Percentiles rank a stretch among this genome's conserved stretches.
Conservation (phyloP, 805 yeast genomes). For the Candida sakaeoensis region DNA sequence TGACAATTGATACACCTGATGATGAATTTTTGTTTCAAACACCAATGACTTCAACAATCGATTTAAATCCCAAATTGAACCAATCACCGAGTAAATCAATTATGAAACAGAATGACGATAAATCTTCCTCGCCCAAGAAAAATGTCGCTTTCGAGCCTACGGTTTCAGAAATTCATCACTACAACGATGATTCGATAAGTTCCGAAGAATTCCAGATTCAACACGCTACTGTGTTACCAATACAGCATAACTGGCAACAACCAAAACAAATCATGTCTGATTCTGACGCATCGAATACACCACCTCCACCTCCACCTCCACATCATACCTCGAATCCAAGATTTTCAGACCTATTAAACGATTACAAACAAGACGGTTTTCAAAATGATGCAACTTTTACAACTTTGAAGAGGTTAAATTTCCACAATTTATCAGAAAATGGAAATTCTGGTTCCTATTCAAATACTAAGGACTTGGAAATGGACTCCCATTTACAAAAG, state of each 20-base stretch:
- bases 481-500: slow-evolving; percentile 34
- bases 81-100: slow-evolving; percentile 38
- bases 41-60: slow-evolving; percentile 19
- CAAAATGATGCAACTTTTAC: slow-evolving; percentile 13
- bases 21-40: slow-evolving; percentile 26
- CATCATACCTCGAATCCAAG: slow-evolving; percentile 10
- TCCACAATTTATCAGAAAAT: slow-evolving; percentile 34
- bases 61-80: slow-evolving; percentile 9
- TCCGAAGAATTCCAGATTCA: slow-evolving; percentile 1
- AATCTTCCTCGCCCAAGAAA: slow-evolving; percentile 40
- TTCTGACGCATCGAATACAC: slow-evolving; percentile 11
- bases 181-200: slow-evolving; percentile 11
- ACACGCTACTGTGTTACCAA: slow-evolving; percentile 8
- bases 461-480: slow-evolving; percentile 14
- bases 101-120: slow-evolving; percentile 23
- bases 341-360: slow-evolving; percentile 6
- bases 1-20: no score
- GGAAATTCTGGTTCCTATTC: slow-evolving; percentile 45
- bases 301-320: slow-evolving; percentile 32
- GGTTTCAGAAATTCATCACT: slow-evolving; percentile 31
- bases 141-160: slow-evolving; percentile 31
- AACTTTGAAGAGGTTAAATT: slow-evolving; percentile 21
- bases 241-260: slow-evolving; percentile 21
- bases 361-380: background rate
- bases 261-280: slow-evolving; percentile 11